phyloP scores from a whole-genome alignment of 495 filamentous ascomycete genomes.

The Jackrogersella minutella region DNA sequence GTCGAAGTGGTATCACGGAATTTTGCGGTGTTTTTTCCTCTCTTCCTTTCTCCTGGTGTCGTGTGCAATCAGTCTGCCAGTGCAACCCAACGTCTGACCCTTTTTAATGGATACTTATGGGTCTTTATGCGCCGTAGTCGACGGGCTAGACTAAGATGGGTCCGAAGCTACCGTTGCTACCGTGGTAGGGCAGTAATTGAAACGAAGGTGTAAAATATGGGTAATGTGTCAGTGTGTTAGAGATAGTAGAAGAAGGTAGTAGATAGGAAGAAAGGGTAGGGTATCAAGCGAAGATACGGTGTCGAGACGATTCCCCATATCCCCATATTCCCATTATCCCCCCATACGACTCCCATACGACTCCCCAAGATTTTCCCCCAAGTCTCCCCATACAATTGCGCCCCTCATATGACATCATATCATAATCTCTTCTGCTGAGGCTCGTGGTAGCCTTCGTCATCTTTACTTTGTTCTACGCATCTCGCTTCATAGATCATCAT shows the following conservation, averaged over 20 bases:
- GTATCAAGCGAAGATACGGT: slow-evolving; percentile 14
- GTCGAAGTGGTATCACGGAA: slow-evolving; percentile 22
- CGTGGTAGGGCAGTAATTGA: slow-evolving; percentile 31
- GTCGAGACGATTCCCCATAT: slow-evolving; percentile 4
- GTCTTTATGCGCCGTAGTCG: slow-evolving; percentile 36
- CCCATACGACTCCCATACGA: slow-evolving; percentile 5
- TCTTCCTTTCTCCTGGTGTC: slow-evolving; percentile 9
- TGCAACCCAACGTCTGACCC: slow-evolving; percentile 35
- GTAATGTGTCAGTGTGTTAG: background rate
- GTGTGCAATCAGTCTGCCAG: slow-evolving; percentile 34
- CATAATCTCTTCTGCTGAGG: slow-evolving; percentile 19
- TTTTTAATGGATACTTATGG: slow-evolving; percentile 22
- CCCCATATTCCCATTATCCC: slow-evolving; percentile 2
- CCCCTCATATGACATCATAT: slow-evolving; percentile 39
- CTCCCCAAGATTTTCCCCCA: slow-evolving; percentile 13
- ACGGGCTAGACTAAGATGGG: slow-evolving; percentile 3
- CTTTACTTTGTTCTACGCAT: slow-evolving; percentile 19
- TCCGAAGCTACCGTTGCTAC: slow-evolving; percentile 20
- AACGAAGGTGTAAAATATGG: slow-evolving; percentile 5
- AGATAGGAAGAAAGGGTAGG: background rate
- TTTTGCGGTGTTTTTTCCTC: slow-evolving; percentile 37
- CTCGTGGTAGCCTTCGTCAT: slow-evolving; percentile 28
- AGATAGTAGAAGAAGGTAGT: background rate
- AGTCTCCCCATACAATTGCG: slow-evolving; percentile 12
- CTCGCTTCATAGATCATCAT: slow-evolving; percentile 5